Evolutionary conservation across 345 rosid genomes (phyloP).

Genomic region (Syzygium grande): DNA sequence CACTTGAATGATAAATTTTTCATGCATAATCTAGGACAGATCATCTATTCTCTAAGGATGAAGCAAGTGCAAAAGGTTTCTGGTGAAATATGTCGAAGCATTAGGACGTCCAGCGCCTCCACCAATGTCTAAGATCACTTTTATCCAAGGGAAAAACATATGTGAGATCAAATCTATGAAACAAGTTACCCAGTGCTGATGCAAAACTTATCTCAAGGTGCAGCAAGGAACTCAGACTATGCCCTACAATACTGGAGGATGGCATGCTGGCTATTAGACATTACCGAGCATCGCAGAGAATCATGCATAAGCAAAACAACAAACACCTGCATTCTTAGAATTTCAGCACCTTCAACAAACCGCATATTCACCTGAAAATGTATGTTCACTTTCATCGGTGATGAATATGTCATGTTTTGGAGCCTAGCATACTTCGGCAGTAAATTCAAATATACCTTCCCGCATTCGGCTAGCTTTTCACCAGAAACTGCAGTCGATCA

Average conservation of each 20-base stretch:
- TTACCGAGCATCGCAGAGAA: not conserved
- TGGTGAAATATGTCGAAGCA: not conserved
- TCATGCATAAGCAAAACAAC: not conserved
- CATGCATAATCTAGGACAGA: not conserved
- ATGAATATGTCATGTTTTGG: slow-evolving; percentile 87
- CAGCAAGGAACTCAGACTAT: not conserved
- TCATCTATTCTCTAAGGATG: not conserved
- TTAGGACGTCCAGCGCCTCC: not conserved
- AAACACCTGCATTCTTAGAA: not conserved
- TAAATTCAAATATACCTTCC: slow-evolving; percentile 25
- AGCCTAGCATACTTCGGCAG: slow-evolving; percentile 76
- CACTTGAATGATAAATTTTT: not conserved
- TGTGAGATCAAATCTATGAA: not conserved
- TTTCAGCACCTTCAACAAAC: not conserved
- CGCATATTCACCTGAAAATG: slow-evolving; percentile 47
- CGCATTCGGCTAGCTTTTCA: slow-evolving; percentile 6
- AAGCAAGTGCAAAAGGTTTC: not conserved
- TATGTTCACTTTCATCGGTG: slow-evolving; percentile 56
- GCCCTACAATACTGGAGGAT: not conserved
- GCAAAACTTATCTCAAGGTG: not conserved
- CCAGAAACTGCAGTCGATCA: slow-evolving; percentile 49
- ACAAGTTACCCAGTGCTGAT: not conserved
- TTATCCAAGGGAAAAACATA: not conserved
- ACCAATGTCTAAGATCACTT: not conserved
- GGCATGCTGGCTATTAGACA: not conserved